A percentile compares a stretch with the other conserved stretches of the same genome.
Conservation (phyloP, 176 grass and related monocot species). For the Elaeis guineensis region DNA sequence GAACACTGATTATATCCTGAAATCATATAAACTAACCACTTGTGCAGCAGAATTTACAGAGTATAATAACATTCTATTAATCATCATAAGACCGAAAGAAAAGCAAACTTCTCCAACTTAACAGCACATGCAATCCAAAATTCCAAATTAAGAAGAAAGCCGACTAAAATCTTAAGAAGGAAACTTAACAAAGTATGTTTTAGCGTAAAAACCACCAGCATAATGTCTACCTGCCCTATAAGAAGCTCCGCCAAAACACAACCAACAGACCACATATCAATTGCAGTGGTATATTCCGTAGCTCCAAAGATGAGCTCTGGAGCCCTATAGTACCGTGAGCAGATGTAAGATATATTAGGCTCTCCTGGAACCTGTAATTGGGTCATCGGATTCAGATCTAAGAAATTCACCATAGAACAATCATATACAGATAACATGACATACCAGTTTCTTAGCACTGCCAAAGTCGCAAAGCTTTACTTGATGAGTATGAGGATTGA, state of each 20-base stretch:
- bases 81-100: too few relatives aligned
- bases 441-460: conserved; percentile 95
- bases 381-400: conserved; percentile 23
- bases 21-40: too few relatives aligned
- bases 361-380: conserved; percentile 77
- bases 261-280: conserved; percentile 99
- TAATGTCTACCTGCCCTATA: conserved; percentile 52
- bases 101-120: too few relatives aligned
- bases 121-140: too few relatives aligned
- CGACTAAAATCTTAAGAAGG: too few relatives aligned
- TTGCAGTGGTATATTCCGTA: conserved; percentile 78
- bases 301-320: conserved; percentile 98
- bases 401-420: conserved; percentile 14
- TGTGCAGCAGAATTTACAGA: too few relatives aligned
- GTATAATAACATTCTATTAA: too few relatives aligned
- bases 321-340: conserved; percentile 95
- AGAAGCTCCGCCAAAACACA: conserved; percentile 92
- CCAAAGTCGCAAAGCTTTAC: conserved; percentile 96
- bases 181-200: too few relatives aligned
- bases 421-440: neutral
- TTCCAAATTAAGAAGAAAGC: too few relatives aligned
- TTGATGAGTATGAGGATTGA: conserved; percentile 86
- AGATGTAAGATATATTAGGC: conserved; percentile 98
- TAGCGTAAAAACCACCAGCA: too few relatives aligned
- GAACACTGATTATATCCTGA: too few relatives aligned